Base-by-base conservation (phyloP, 2,329 filamentous ascomycete genomes). In the Pestalotiopsis sp. region DNA sequence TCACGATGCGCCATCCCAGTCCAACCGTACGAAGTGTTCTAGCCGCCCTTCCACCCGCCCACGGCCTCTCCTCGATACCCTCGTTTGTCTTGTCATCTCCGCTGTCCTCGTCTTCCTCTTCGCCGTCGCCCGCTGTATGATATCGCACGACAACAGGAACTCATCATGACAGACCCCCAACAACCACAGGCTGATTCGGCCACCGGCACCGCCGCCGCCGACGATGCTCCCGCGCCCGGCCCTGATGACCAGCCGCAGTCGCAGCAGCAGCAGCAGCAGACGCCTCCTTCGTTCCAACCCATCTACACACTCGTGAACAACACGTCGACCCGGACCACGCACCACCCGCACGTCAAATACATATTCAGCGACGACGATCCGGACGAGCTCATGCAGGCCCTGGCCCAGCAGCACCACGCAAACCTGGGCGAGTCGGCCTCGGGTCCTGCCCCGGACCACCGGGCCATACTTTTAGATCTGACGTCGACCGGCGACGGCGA, bases 311-410 rank as follows among this genome's bases (percentile, higher is more conserved):
- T 98, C 57, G 86, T 98, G 72, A 90, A 93, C 76, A 94, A 97
- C 79, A 82, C 87, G 12, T 87, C 89, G n/a, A 91, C 88, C 9
- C 87, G 89, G 74, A 88, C 93, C 60, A 92, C 93, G 70, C 87
- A 93, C 75, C 95, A 98, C 78, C 96, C 95, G 1, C 90, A 89
- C 66, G 90, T 97, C 1, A 94, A 95, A 82, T 98, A 98, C 82
- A 88, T 98, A 76, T 98, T 99, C 83, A 89, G 89, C 74, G 95
- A 98, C 80, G 96, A 98, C 80, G 94, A 98, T 77, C 88, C 90
- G 2, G 92, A 95, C 61, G 83, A 92, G 59, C 84, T 97, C 49
- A 92, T 92, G 1, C 86, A 89, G 49, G 90, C 92, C 2, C 90
- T 79, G 80, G 88, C 77, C 66, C 82, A 82, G 68, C 81, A 84